These are phyloP conservation scores for Murraya koenigii DNA, from an alignment of 345 rosid species.

Conservation along the genomic window DNA sequence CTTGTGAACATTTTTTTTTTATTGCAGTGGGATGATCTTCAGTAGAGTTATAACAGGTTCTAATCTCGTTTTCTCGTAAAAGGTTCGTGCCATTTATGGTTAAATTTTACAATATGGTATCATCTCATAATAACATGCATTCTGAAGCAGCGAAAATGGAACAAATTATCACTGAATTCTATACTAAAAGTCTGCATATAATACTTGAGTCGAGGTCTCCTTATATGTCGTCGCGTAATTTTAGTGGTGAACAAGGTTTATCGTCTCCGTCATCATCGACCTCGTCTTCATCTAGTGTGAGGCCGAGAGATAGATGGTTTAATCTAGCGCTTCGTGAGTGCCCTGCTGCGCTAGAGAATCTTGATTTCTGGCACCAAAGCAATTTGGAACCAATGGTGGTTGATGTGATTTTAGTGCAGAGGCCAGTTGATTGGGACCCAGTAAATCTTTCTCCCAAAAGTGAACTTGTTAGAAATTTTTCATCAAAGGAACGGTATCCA, in stretches of 20 bases:
- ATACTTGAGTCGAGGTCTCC: conserved; percentile 90
- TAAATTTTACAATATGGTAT: conserved; percentile 38
- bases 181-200: conserved; percentile 83
- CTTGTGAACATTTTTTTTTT: background rate
- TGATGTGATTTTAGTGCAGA: conserved; percentile 75
- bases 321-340: conserved; percentile 88
- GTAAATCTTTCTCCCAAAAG: conserved; percentile 40
- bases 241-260: conserved; percentile 70
- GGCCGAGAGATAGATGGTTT: conserved; percentile 93
- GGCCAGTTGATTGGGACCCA: conserved; percentile 50
- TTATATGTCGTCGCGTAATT: conserved; percentile 74
- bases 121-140: conserved; percentile 49
- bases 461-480: conserved; percentile 49
- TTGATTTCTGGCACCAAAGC: conserved; percentile 71
- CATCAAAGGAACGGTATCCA: conserved; percentile 43
- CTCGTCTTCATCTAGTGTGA: conserved; percentile 73
- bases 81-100: conserved; percentile 16
- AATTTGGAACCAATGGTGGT: conserved; percentile 75
- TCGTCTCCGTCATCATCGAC: conserved; percentile 79
- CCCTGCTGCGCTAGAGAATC: conserved; percentile 78
- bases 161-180: conserved; percentile 85
- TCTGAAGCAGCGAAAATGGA: conserved; percentile 75
- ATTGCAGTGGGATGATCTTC: conserved; percentile 24
- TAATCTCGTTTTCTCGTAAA: conserved; percentile 17
- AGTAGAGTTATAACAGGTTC: conserved; percentile 4